phyloP scores from a whole-genome alignment of 768 basidiomycete species.

The Boletus rubropictus region DNA sequence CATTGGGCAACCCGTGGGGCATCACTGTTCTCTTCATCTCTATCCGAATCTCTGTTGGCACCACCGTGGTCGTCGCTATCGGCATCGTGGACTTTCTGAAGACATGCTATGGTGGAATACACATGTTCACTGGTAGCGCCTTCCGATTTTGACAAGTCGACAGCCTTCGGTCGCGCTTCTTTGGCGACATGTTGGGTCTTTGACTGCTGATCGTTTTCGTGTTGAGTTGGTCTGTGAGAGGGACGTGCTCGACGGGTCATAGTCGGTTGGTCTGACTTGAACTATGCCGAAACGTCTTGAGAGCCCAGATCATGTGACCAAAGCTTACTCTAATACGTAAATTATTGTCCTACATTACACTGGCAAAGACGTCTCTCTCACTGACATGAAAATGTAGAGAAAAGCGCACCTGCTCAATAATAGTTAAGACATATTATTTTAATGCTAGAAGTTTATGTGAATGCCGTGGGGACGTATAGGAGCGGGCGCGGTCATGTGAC shows the following conservation, averaged over 20 bases:
- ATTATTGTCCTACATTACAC: no score
- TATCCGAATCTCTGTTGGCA: slow-evolving; percentile 23
- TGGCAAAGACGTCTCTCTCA: no score
- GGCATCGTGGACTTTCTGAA: no score
- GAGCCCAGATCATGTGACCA: no score
- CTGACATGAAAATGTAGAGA: no score
- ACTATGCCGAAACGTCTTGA: no score
- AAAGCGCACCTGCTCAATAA: no score
- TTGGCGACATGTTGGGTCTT: slow-evolving; percentile 1
- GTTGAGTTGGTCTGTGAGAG: not conserved
- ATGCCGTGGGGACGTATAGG: no score
- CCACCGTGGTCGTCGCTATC: slow-evolving; percentile 18
- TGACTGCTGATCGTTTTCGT: slow-evolving; percentile 1
- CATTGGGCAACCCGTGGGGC: slow-evolving; percentile 57
- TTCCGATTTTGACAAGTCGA: slow-evolving; percentile 15
- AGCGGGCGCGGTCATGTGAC: slow-evolving; percentile 21
- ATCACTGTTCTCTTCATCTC: slow-evolving; percentile 30
- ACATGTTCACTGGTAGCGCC: not conserved
- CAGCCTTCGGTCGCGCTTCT: slow-evolving; percentile 15
- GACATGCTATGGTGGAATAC: not conserved
- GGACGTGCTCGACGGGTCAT: slow-evolving; percentile 14
- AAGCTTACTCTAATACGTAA: no score
- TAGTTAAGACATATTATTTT: no score
- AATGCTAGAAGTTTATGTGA: no score
- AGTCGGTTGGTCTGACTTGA: no score